Evolutionary conservation across 108 stramenopile genomes (phyloP).

Genomic region (Fragilaria crotonensis): DNA sequence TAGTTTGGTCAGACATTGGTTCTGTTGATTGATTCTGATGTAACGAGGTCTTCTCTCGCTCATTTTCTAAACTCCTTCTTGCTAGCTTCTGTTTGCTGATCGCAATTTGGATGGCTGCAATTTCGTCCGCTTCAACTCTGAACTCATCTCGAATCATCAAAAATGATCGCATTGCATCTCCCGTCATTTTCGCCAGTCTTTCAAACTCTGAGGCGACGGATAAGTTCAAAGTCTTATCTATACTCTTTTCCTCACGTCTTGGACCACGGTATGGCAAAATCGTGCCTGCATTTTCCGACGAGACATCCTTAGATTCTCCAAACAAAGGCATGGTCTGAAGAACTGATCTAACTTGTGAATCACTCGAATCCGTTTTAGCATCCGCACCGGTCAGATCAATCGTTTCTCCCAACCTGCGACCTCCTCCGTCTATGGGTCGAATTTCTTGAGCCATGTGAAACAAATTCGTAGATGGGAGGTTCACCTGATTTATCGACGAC

Average conservation of each 20-base stretch:
- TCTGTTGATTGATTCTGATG: background rate
- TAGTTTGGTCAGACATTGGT: background rate
- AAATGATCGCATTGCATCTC: constrained; percentile 10
- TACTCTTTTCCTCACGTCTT: background rate
- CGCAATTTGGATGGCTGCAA: background rate
- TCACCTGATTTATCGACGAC: background rate
- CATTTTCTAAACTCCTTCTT: background rate
- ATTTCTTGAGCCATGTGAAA: background rate
- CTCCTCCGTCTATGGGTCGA: background rate
- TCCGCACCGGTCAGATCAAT: background rate
- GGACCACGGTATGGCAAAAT: background rate
- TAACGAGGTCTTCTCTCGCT: background rate
- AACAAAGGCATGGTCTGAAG: background rate
- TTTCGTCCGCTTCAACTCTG: background rate
- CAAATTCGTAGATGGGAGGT: background rate
- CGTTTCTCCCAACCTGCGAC: background rate
- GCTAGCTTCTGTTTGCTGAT: background rate
- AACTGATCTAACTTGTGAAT: background rate
- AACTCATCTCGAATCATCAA: constrained; percentile 1
- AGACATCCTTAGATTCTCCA: background rate
- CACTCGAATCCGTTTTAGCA: background rate
- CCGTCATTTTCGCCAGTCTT: background rate
- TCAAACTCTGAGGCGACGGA: background rate
- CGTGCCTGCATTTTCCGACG: background rate
- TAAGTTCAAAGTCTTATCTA: background rate